These are phyloP conservation scores for Kockiozyma suomiensis DNA, from an alignment of 805 yeast species.

Conservation along the genomic window DNA sequence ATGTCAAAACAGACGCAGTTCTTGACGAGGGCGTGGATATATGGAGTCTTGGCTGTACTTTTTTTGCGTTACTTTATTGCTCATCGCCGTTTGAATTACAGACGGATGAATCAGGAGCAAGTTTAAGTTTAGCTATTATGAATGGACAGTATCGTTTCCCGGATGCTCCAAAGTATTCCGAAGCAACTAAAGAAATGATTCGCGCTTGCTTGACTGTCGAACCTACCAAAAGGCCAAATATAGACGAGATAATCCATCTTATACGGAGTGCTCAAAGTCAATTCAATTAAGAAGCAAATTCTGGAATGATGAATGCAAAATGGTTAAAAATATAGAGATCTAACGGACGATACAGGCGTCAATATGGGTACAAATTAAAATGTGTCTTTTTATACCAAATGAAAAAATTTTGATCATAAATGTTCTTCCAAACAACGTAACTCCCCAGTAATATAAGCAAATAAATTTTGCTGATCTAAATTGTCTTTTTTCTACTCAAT, in stretches of 20 bases:
- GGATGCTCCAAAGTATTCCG: slow-evolving; percentile 53
- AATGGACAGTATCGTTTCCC: slow-evolving; percentile 69
- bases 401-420: neutral
- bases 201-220: slow-evolving; percentile 63
- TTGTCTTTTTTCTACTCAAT: slow-evolving; percentile 54
- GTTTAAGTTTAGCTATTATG: slow-evolving; percentile 71
- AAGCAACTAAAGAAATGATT: slow-evolving; percentile 59
- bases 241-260: slow-evolving; percentile 58
- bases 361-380: neutral
- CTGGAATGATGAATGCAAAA: neutral
- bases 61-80: slow-evolving; percentile 76
- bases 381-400: neutral
- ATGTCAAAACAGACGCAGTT: slow-evolving; percentile 65
- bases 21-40: slow-evolving; percentile 79
- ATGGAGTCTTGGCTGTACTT: slow-evolving; percentile 88
- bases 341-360: neutral
- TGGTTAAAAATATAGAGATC: neutral
- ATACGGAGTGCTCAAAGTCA: slow-evolving; percentile 39
- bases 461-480: neutral
- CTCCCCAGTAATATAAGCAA: neutral
- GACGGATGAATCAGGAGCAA: slow-evolving; percentile 80
- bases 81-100: slow-evolving; percentile 86
- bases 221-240: slow-evolving; percentile 61
- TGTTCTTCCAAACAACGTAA: neutral
- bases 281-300: neutral